Percentiles rank a stretch among this genome's conserved stretches.
phyloP scores from a whole-genome alignment of 2,329 filamentous ascomycete genomes.

The Pseudogymnoascus sp. region DNA sequence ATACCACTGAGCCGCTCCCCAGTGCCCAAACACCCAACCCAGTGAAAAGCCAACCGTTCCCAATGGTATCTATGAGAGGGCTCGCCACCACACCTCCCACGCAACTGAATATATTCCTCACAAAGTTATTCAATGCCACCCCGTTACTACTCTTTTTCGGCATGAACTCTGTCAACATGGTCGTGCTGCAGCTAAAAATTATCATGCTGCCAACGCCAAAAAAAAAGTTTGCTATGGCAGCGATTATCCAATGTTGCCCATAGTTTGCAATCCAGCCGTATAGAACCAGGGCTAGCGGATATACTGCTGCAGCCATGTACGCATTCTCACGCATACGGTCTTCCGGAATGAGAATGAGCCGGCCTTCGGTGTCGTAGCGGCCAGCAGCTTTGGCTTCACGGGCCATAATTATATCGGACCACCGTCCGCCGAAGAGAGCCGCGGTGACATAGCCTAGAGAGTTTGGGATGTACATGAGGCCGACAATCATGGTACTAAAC shows the following conservation, averaged over 20 bases:
- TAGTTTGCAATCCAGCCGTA: slow-evolving; percentile 68
- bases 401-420: slow-evolving; percentile 76
- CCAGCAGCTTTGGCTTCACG: slow-evolving; percentile 63
- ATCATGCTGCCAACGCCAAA: slow-evolving; percentile 75
- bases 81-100: slow-evolving; percentile 61
- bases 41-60: slow-evolving; percentile 70
- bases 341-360: slow-evolving; percentile 62
- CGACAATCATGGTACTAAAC: slow-evolving; percentile 60
- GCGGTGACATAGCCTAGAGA: slow-evolving; percentile 64
- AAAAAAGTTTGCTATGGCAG: slow-evolving; percentile 58
- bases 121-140: slow-evolving; percentile 74
- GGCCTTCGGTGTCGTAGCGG: slow-evolving; percentile 58
- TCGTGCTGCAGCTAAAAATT: slow-evolving; percentile 41
- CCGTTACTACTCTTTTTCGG: slow-evolving; percentile 61
- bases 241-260: slow-evolving; percentile 54
- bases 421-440: slow-evolving; percentile 61
- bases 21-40: slow-evolving; percentile 40
- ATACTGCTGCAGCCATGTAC: slow-evolving; percentile 63
- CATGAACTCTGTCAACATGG: slow-evolving; percentile 81
- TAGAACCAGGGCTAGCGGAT: slow-evolving; percentile 61
- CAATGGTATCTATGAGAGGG: slow-evolving; percentile 61
- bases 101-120: slow-evolving; percentile 69
- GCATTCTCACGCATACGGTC: slow-evolving; percentile 78
- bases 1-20: slow-evolving; percentile 50
- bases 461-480: slow-evolving; percentile 68